Conservation (phyloP, 345 rosid species). For the Punica granatum region DNA sequence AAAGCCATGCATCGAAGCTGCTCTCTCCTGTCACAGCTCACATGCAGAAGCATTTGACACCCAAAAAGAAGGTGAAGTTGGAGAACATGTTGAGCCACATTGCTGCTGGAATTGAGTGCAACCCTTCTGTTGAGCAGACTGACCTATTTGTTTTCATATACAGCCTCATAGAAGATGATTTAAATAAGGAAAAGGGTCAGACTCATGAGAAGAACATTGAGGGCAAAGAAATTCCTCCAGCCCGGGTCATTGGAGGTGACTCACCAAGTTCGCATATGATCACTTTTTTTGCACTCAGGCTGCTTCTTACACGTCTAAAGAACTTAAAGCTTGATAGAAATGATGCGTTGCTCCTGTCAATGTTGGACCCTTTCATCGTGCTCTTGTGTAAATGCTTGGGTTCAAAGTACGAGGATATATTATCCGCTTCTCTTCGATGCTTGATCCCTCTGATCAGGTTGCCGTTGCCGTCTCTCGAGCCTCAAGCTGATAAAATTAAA, state of each 20-base stretch:
- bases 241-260: constrained; percentile 27
- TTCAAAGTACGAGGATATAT: constrained; percentile 76
- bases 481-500: constrained; percentile 73
- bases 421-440: constrained; percentile 71
- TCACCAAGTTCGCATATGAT: constrained; percentile 56
- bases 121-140: constrained; percentile 67
- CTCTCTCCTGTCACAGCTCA: constrained; percentile 55
- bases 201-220: constrained; percentile 24
- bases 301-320: constrained; percentile 53
- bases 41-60: constrained; percentile 60
- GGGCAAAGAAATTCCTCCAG: constrained; percentile 19
- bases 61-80: constrained; percentile 60
- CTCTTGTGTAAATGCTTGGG: constrained; percentile 65
- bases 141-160: constrained; percentile 63
- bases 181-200: constrained; percentile 35
- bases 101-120: constrained; percentile 73
- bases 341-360: constrained; percentile 38
- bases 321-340: constrained; percentile 36
- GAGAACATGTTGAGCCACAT: constrained; percentile 67
- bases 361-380: constrained; percentile 80
- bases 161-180: constrained; percentile 52
- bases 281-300: constrained; percentile 64
- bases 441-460: constrained; percentile 62
- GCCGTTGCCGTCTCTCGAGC: constrained; percentile 67
- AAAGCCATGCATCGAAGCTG: constrained; percentile 54